phyloP scores from a whole-genome alignment of 345 rosid species.

The Gossypium arboreum region DNA sequence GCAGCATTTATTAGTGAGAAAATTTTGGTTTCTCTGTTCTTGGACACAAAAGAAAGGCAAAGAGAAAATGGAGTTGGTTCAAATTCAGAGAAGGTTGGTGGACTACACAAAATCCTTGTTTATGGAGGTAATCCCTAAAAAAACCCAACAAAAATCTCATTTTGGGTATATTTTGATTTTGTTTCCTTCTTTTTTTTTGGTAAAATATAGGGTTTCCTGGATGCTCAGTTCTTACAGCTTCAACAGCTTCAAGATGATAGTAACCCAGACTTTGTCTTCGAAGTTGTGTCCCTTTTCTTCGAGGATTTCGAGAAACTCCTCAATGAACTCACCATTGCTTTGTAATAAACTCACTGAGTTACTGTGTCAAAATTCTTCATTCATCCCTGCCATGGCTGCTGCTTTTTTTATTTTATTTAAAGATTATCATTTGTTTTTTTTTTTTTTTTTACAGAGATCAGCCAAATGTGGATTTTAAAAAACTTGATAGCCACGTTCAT shows the following conservation, averaged over 20 bases:
- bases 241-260: slow-evolving; percentile 93
- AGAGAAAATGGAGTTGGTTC: slow-evolving; percentile 57
- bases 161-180: background rate
- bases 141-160: background rate
- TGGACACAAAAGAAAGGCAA: slow-evolving; percentile 11
- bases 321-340: slow-evolving; percentile 65
- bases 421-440: background rate
- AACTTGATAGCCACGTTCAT: slow-evolving; percentile 82
- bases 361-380: background rate
- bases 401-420: background rate
- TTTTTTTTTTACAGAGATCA: slow-evolving; percentile 45
- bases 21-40: background rate
- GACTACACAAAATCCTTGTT: slow-evolving; percentile 76
- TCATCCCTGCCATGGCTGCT: background rate
- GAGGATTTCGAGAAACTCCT: slow-evolving; percentile 85
- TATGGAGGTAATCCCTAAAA: slow-evolving; percentile 47
- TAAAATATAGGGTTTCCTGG: slow-evolving; percentile 69
- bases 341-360: slow-evolving; percentile 38
- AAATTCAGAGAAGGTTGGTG: slow-evolving; percentile 72
- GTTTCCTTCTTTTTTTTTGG: slow-evolving; percentile 1
- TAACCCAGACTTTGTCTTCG: slow-evolving; percentile 91
- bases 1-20: background rate
- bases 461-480: slow-evolving; percentile 73
- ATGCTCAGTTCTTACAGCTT: slow-evolving; percentile 76
- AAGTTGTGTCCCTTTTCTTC: slow-evolving; percentile 87